Conservation (phyloP, 2,329 filamentous ascomycete genomes). For the Xylariaceae sp. region DNA sequence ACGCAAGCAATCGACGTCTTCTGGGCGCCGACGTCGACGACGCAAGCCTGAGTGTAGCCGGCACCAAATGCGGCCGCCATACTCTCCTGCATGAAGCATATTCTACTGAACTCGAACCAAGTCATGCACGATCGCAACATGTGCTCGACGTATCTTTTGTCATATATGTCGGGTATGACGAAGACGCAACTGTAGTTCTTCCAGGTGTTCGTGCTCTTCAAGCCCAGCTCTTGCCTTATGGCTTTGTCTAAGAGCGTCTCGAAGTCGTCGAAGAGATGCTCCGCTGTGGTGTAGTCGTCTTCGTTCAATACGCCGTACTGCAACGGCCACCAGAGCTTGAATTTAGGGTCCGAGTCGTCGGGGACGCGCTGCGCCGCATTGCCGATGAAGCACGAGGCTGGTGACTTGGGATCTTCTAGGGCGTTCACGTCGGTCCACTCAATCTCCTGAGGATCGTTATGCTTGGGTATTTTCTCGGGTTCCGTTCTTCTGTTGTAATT, state of each 20-base stretch:
- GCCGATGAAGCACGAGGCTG: slow-evolving; percentile 69
- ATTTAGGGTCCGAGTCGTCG: slow-evolving; percentile 82
- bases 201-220: slow-evolving; percentile 76
- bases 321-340: slow-evolving; percentile 91
- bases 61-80: slow-evolving; percentile 92
- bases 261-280: slow-evolving; percentile 80
- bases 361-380: slow-evolving; percentile 80
- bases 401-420: slow-evolving; percentile 60
- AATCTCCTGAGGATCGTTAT: slow-evolving; percentile 90
- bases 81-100: slow-evolving; percentile 95
- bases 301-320: slow-evolving; percentile 86
- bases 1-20: slow-evolving; percentile 98
- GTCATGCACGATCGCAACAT: slow-evolving; percentile 80
- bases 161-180: slow-evolving; percentile 93
- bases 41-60: slow-evolving; percentile 88
- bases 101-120: slow-evolving; percentile 82
- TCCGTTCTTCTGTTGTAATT: slow-evolving; percentile 87
- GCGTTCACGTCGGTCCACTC: slow-evolving; percentile 86
- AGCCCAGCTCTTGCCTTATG: slow-evolving; percentile 76
- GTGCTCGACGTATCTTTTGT: slow-evolving; percentile 85
- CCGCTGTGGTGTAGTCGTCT: slow-evolving; percentile 75
- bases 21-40: slow-evolving; percentile 93
- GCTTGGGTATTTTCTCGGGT: slow-evolving; percentile 83
- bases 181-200: slow-evolving; percentile 94
- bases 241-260: slow-evolving; percentile 83